Evolutionary conservation across 257 asterid species (phyloP).

Genomic region (Striga asiatica): DNA sequence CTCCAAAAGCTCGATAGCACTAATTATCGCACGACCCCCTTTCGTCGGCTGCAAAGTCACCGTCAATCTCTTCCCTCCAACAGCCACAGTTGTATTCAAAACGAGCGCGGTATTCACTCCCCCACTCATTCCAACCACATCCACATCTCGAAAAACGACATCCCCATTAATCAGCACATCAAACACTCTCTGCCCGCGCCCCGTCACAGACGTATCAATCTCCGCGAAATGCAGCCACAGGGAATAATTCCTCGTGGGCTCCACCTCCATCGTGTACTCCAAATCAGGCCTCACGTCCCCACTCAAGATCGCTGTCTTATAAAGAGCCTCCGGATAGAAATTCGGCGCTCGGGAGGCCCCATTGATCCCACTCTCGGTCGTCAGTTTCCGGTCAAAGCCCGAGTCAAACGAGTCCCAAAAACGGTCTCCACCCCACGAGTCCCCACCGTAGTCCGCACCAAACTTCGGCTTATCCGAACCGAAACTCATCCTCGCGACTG

Average conservation of each 20-base stretch:
- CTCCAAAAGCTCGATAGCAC: constrained; percentile 85
- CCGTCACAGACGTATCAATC: constrained; percentile 61
- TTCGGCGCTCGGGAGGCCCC: constrained; percentile 58
- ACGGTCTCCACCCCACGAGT: constrained; percentile 92
- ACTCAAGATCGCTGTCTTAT: constrained; percentile 62
- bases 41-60: constrained; percentile 54
- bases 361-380: constrained; percentile 36
- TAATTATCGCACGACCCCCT: constrained; percentile 58
- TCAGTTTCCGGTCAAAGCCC: constrained; percentile 31
- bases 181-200: constrained; percentile 64
- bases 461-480: constrained; percentile 49
- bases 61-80: constrained; percentile 83
- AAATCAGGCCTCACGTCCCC: constrained; percentile 53
- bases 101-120: constrained; percentile 64
- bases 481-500: constrained; percentile 62
- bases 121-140: constrained; percentile 59
- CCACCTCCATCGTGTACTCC: constrained; percentile 67
- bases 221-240: constrained; percentile 97
- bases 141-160: constrained; percentile 37
- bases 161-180: constrained; percentile 69
- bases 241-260: constrained; percentile 74
- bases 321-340: constrained; percentile 79
- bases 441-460: constrained; percentile 69
- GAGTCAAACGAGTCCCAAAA: constrained; percentile 73
- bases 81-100: constrained; percentile 57